Conservation (phyloP, 2,329 filamentous ascomycete species). For the Acarospora socialis region DNA sequence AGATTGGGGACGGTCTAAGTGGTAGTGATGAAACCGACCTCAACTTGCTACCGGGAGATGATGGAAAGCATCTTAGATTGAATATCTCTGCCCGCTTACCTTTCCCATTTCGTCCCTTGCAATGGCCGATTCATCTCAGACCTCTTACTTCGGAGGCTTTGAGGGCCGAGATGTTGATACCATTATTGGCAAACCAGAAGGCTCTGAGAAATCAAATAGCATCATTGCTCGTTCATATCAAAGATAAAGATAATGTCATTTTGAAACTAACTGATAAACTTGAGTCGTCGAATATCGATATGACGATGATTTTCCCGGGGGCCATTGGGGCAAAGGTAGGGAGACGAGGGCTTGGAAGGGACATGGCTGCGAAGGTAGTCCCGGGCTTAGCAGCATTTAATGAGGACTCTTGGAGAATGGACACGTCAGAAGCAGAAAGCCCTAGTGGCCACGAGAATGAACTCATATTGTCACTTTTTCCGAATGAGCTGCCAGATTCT, state of each 20-base stretch:
- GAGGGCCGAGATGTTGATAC: constrained; percentile 37
- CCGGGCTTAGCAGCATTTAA: constrained; percentile 42
- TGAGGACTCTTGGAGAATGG: constrained; percentile 30
- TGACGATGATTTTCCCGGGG: constrained; percentile 43
- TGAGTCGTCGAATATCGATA: constrained; percentile 40
- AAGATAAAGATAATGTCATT: constrained; percentile 45
- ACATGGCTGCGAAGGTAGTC: constrained; percentile 39
- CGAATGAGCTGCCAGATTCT: constrained; percentile 1
- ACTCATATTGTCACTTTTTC: constrained; percentile 18
- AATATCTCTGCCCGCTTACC: constrained; percentile 37
- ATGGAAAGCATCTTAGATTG: constrained; percentile 17
- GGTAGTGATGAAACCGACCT: constrained; percentile 20
- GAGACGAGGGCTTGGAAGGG: constrained; percentile 31
- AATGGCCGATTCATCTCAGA: constrained; percentile 37
- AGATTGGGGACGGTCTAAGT: constrained; percentile 36
- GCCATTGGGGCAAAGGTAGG: constrained; percentile 32
- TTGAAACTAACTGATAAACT: constrained; percentile 44
- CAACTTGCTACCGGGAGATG: background rate
- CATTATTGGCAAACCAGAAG: constrained; percentile 36
- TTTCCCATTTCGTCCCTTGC: constrained; percentile 36
- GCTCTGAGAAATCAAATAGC: constrained; percentile 33
- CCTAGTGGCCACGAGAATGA: constrained; percentile 3
- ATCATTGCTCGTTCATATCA: constrained; percentile 35
- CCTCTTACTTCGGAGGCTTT: constrained; percentile 27
- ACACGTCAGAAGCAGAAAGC: constrained; percentile 14